Conservation (phyloP, 345 rosid species). For the Syzygium grande region DNA sequence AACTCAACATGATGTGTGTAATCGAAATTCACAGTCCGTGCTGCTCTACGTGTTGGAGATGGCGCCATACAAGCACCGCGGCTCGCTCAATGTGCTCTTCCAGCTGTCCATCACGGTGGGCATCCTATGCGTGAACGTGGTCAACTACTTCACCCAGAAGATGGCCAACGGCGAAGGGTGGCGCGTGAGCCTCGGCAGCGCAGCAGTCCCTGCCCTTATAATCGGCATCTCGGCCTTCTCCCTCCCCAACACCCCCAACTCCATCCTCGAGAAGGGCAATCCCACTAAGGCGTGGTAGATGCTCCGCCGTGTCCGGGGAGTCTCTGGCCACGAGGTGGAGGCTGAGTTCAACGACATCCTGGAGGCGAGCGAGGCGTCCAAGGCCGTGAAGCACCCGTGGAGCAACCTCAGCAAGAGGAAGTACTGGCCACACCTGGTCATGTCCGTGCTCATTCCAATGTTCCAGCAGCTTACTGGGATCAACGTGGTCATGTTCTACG, state of each 20-base stretch:
- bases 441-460: constrained; percentile 13
- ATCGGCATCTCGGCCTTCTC: constrained; percentile 14
- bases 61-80: constrained; percentile 40
- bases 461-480: constrained; percentile 43
- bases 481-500: constrained; percentile 36
- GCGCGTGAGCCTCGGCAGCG: constrained; percentile 16
- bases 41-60: constrained; percentile 45
- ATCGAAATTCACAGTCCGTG: constrained; percentile 17
- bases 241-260: constrained; percentile 25
- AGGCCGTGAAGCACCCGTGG: constrained; percentile 19
- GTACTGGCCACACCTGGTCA: constrained; percentile 15
- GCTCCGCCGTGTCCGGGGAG: constrained; percentile 14
- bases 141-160: constrained; percentile 21
- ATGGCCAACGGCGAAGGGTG: constrained; percentile 9
- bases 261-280: constrained; percentile 17
- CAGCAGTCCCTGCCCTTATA: constrained; percentile 21
- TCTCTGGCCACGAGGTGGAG: constrained; percentile 8
- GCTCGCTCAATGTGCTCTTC: constrained; percentile 34
- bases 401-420: constrained; percentile 8
- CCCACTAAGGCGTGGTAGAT: constrained; percentile 4
- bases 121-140: constrained; percentile 30
- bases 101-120: constrained; percentile 41
- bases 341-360: constrained; percentile 18
- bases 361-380: constrained; percentile 16
- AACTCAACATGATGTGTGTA: neutral